Evolutionary conservation across 495 filamentous ascomycete genomes (phyloP), one percentile per base, ranked within the genome.

Genomic region (Trichoderma parareesei): DNA sequence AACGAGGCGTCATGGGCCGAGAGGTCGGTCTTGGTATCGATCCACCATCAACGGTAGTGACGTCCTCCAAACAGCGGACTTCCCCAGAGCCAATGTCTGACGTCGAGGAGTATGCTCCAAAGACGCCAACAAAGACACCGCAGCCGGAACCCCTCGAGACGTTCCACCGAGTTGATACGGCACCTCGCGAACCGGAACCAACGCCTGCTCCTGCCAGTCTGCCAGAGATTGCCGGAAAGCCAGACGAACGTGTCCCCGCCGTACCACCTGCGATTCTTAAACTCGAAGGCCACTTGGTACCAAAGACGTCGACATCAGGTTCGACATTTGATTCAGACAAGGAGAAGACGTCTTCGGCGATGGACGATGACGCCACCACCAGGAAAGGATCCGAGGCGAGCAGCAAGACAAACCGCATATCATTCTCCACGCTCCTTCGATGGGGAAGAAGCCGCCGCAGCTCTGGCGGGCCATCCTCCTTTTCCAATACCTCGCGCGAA

Each of bases 401-500:
- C 66, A 74, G 72, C 60, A 74, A 76, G 64, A 79, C 74, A 61
- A 75, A 73, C 3, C 72, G 69, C 9, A 60, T 77, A 16, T 77
- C 82, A 4, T 88, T 90, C 84, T 82, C 85, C 6, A 87, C 88
- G 0, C 84, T 95, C 20, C 94, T 97, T 77, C 84, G 82, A 65
- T 88, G 91, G 79, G 75, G 64, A 68, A 84, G 65, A 66, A 89
- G 85, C 72, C 82, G 81, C 62, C 81, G 75, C 8, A 85, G 82
- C 60, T 84, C 80, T 4, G 84, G 84, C 55, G 82, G 78, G 27
- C 88, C 75, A 35, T 78, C 82, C 20, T 84, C 82, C 9, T 90
- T 92, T 69, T 92, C 91, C 33, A 95, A 94, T 67, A 89, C 90
- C 3, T 96, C 92, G 11, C 82, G 91, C 69, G 92, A 97, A 70